Evolutionary conservation across 176 grass and related monocot genomes (phyloP).

Genomic region (Raddia guianensis): DNA sequence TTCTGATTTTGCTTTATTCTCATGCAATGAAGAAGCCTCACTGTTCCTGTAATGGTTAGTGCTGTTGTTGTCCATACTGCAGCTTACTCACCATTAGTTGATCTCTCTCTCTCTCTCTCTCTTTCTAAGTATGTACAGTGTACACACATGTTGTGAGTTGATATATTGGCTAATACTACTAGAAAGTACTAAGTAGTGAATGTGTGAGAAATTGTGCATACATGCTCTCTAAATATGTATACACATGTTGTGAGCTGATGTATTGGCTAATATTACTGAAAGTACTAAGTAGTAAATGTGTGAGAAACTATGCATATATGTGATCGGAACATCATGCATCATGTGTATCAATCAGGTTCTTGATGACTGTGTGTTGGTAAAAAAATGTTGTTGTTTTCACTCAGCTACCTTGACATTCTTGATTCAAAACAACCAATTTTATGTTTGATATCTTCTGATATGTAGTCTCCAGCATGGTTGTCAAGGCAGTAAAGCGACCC

Average conservation of each 20-base stretch:
- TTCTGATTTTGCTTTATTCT: not conserved
- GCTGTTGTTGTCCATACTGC: not conserved
- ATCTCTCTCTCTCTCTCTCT: not conserved
- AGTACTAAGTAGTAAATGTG: not conserved
- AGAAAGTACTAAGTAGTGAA: not conserved
- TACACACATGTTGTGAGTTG: not conserved
- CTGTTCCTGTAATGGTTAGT: not conserved
- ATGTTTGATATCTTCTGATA: not conserved
- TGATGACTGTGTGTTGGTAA: not conserved
- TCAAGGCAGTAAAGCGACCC: too few species aligned
- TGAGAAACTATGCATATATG: not conserved
- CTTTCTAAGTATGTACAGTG: too few species aligned
- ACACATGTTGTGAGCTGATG: not conserved
- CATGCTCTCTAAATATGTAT: not conserved
- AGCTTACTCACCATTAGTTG: not conserved
- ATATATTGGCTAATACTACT: not conserved
- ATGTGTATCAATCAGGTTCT: not conserved
- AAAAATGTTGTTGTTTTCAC: not conserved
- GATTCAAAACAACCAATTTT: not conserved
- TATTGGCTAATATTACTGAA: not conserved
- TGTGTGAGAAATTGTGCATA: not conserved
- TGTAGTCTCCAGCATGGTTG: not conserved
- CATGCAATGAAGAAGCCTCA: not conserved
- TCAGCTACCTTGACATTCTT: not conserved
- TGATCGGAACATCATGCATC: not conserved